Percentiles rank a stretch among this genome's conserved stretches.
Conservation (phyloP, 202 grass and related monocot genomes). For the Zizania palustris region DNA sequence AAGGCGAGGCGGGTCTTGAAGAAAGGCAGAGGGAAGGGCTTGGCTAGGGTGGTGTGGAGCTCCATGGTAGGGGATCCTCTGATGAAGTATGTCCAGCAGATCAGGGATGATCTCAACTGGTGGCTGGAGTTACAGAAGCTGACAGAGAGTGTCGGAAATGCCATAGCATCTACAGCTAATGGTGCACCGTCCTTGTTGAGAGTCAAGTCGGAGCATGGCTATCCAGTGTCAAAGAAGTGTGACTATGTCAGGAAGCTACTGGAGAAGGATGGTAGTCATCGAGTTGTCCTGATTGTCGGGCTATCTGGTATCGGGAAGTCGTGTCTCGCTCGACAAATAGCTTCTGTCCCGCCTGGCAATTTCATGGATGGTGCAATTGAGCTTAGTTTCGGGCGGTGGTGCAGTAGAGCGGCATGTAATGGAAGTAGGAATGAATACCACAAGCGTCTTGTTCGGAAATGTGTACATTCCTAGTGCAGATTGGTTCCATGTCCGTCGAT, state of each 20-base stretch:
- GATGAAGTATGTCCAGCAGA: slow-evolving; percentile 44
- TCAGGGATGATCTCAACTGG: slow-evolving; percentile 65
- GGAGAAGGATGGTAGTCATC: slow-evolving; percentile 40
- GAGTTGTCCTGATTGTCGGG: slow-evolving; percentile 59
- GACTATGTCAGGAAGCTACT: slow-evolving; percentile 45
- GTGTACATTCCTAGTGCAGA: slow-evolving; percentile 60
- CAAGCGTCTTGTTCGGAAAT: slow-evolving; percentile 53
- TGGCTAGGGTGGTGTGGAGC: slow-evolving; percentile 55
- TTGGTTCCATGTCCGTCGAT: slow-evolving; percentile 48
- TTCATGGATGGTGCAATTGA: slow-evolving; percentile 58
- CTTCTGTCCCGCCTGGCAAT: slow-evolving; percentile 37
- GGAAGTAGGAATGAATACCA: slow-evolving; percentile 59
- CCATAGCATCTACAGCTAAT: slow-evolving; percentile 46
- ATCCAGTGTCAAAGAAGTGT: slow-evolving; percentile 56
- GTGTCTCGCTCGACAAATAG: slow-evolving; percentile 57
- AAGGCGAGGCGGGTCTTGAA: slow-evolving; percentile 55
- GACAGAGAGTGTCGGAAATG: slow-evolving; percentile 36
- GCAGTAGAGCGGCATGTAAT: slow-evolving; percentile 54
- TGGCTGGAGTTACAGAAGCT: slow-evolving; percentile 67
- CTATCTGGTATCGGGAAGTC: slow-evolving; percentile 74
- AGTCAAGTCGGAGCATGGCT: slow-evolving; percentile 52
- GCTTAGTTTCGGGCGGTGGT: slow-evolving; percentile 59
- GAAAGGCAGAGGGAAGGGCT: slow-evolving; percentile 51
- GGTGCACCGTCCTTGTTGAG: slow-evolving; percentile 38
- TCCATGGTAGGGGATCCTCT: slow-evolving; percentile 57